These are phyloP conservation scores for Alternaria atra DNA, from an alignment of 2,329 filamentous ascomycete genomes.

Conservation along the genomic window DNA sequence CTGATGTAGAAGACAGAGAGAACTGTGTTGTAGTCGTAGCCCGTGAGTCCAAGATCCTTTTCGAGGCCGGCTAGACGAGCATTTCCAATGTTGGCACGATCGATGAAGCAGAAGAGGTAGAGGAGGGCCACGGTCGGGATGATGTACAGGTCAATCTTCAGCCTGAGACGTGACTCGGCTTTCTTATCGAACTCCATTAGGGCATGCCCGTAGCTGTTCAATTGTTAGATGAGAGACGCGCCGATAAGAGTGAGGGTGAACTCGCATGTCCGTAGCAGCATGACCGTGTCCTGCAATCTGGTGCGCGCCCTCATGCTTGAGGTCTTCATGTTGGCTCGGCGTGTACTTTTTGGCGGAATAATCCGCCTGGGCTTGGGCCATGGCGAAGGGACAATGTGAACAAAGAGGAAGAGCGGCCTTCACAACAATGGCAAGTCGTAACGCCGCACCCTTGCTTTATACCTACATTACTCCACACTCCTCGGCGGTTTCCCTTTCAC, in stretches of 20 bases:
- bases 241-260: background rate
- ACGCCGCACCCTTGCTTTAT: conserved; percentile 17
- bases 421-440: conserved; percentile 13
- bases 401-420: background rate
- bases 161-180: conserved; percentile 66
- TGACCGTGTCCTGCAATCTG: conserved; percentile 41
- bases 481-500: background rate
- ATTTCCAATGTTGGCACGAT: conserved; percentile 79
- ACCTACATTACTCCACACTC: background rate
- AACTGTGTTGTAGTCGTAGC: conserved; percentile 74
- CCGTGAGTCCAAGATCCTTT: conserved; percentile 65
- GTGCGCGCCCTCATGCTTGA: conserved; percentile 38
- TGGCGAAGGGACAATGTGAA: conserved; percentile 3
- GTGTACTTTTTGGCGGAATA: conserved; percentile 27
- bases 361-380: conserved; percentile 16
- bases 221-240: conserved; percentile 10
- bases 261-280: conserved; percentile 43
- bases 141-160: conserved; percentile 72
- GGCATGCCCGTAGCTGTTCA: conserved; percentile 43
- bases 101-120: conserved; percentile 78
- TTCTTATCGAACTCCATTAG: conserved; percentile 60
- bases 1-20: conserved; percentile 76
- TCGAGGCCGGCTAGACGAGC: conserved; percentile 72
- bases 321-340: conserved; percentile 37
- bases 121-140: conserved; percentile 72